Evolutionary conservation across 768 basidiomycete species (phyloP), one percentile per base, ranked within the genome.

Genomic region (Mycena vulgaris): DNA sequence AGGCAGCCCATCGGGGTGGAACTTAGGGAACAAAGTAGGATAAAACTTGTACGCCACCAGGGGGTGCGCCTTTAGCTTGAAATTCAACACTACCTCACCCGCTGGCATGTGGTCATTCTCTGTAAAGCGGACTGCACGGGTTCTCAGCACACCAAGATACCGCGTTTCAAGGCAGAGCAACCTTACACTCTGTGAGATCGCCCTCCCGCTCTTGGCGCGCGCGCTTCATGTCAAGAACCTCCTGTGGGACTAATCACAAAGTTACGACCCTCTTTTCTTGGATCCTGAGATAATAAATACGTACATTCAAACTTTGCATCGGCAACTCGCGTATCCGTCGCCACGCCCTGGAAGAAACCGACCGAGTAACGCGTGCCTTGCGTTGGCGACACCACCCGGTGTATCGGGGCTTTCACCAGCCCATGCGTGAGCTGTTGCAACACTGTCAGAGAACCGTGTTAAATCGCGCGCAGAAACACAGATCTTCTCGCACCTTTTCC

Each of bases 321-420:
- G 5, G 53, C 67, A 28, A 66, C 42, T 10, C 63, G 63, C 31
- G 63, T 72, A 49, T 72, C 67, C 67, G 58, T 57, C 52, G 71
- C 33, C 9, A 72, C 67, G 67, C 71, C 67, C 48, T 69, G 58
- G 67, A 72, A 72, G 67, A 66, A 72, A 5, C 71, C 71, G 52
- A 69, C 63, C 30, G 67, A 72, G 63, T 72, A 56, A 10, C 67
- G 71, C 2, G 67, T 66, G 52, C 71, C 71, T 6, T 61, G 51
- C 27, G 48, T 61, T 25, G 71, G 71, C 35, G 71, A 72, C 1
- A 72, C 47, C 7, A 72, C 71, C 25, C 71, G 66, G 53, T 72
- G 71, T 27, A 66, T 23, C 4, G 71, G 67, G 17, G 71, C 71
- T 52, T 69, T 72, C 30, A 72, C 63, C 33, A 72, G 40, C 1